Conservation (phyloP, 495 filamentous ascomycete species). For the Lentithecium fluviatile region DNA sequence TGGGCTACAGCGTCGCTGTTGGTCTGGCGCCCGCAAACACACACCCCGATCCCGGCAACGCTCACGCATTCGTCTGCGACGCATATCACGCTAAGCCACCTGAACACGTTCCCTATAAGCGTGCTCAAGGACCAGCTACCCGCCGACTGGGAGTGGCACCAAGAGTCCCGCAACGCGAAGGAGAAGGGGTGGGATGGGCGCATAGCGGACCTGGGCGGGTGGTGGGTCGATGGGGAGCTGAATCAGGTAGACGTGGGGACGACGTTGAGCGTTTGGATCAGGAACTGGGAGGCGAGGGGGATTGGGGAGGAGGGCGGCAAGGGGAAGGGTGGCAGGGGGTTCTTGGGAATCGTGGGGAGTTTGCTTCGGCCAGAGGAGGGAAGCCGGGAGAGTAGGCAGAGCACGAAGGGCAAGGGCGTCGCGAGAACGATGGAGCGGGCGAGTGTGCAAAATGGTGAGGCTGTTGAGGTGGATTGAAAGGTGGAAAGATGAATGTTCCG, state of each 20-base stretch:
- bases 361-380: conserved; percentile 51
- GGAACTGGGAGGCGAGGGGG: conserved; percentile 55
- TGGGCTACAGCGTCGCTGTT: conserved; percentile 75
- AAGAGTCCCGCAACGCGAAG: conserved; percentile 22
- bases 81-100: conserved; percentile 67
- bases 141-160: conserved; percentile 61
- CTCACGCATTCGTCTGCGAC: conserved; percentile 72
- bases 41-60: conserved; percentile 56
- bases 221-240: conserved; percentile 63
- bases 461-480: no score
- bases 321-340: conserved; percentile 59
- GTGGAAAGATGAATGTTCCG: no score
- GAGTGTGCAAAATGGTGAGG: neutral
- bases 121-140: conserved; percentile 67
- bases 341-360: conserved; percentile 69
- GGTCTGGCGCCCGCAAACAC: conserved; percentile 62
- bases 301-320: conserved; percentile 56
- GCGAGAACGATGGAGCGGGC: neutral
- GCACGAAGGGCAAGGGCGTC: neutral
- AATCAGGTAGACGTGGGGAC: conserved; percentile 55
- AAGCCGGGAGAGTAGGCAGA: neutral
- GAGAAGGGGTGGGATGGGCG: conserved; percentile 21
- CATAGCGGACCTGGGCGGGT: conserved; percentile 48
- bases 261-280: conserved; percentile 60
- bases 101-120: conserved; percentile 73